Evolutionary conservation across 116 monocot genomes (phyloP), one percentile per base, ranked within the genome.

Genomic region (Dioscorea cayenensis): DNA sequence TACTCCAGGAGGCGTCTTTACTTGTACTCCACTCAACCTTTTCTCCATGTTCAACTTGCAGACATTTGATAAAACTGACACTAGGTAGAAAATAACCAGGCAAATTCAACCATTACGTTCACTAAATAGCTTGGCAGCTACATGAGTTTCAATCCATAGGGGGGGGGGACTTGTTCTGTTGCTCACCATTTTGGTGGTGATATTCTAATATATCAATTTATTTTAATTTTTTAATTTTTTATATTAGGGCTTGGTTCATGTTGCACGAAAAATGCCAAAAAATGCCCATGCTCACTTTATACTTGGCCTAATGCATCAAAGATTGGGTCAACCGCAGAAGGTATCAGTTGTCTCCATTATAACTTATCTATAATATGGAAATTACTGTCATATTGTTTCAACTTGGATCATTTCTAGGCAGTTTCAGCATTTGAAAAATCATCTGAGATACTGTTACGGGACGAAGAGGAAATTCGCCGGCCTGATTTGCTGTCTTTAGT

Each of bases 201-300:
- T 55, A 55, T 55, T 55, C 19, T 5, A 55, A 55, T 55, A 18
- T 16, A 55, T 55, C 35, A 25, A 66, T 7, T 25, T 25, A 0
- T 25, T 2, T 16, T 66, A n/a, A 25, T 25, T 25, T 25, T 25
- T 25, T 25, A 9, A 3, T 16, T 66, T 66, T 32, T 14, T 19
- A 66, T 66, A 17, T 32, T 67, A 97, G 97, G 97, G 88, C 18
- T 90, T 97, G 79, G 83, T 93, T 25, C 88, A 97, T 69, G 82
- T 92, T 76, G 84, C 93, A 23, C 69, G 93, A 48, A 97, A 90
- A 82, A 88, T 93, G 88, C 88, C 88, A 12, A 97, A 93, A 78
- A 97, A 97, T 90, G 97, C 97, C 62, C 93, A 97, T 75, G 84
- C 86, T 63, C 93, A 97, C 81, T 92, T 88, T 73, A 38, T 92